These are phyloP conservation scores for Circinella umbellata DNA, from an alignment of 371 early-diverging fungal genomes.

Conservation along the genomic window DNA sequence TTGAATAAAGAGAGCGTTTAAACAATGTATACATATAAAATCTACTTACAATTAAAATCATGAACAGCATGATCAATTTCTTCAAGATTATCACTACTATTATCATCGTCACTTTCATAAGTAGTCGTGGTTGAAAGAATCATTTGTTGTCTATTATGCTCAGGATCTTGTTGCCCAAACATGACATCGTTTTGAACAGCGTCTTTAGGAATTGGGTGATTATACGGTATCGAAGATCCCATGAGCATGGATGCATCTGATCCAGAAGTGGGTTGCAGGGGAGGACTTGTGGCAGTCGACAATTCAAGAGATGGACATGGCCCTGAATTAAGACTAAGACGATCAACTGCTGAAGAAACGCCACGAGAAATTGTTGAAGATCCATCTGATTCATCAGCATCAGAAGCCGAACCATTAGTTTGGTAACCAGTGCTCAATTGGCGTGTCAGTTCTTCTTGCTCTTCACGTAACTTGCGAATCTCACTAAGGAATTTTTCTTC, in stretches of 20 bases:
- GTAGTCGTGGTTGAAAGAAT: neutral
- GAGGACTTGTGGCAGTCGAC: neutral
- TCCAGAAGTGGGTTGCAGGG: neutral
- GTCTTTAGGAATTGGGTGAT: neutral
- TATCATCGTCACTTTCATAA: conserved; percentile 17
- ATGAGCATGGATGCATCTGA: neutral
- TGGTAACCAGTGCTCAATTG: conserved; percentile 20
- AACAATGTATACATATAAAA: neutral
- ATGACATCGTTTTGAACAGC: conserved; percentile 13
- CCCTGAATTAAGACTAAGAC: conserved; percentile 6
- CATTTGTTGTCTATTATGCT: neutral
- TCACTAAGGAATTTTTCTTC: conserved; percentile 41
- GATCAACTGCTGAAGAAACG: neutral
- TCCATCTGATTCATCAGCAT: conserved; percentile 6
- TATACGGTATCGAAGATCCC: neutral
- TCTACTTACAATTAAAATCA: neutral
- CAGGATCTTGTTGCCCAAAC: conserved; percentile 13
- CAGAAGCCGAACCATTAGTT: conserved; percentile 9
- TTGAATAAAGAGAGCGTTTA: neutral
- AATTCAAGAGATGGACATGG: conserved; percentile 17
- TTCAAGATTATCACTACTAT: conserved; percentile 19
- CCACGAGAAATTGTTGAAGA: conserved; percentile 11
- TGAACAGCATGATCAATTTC: conserved; percentile 8
- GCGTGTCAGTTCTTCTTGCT: conserved; percentile 32
- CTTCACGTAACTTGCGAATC: conserved; percentile 38